phyloP scores from a whole-genome alignment of 768 basidiomycete species.

The Tricholoma bakamatsutake region DNA sequence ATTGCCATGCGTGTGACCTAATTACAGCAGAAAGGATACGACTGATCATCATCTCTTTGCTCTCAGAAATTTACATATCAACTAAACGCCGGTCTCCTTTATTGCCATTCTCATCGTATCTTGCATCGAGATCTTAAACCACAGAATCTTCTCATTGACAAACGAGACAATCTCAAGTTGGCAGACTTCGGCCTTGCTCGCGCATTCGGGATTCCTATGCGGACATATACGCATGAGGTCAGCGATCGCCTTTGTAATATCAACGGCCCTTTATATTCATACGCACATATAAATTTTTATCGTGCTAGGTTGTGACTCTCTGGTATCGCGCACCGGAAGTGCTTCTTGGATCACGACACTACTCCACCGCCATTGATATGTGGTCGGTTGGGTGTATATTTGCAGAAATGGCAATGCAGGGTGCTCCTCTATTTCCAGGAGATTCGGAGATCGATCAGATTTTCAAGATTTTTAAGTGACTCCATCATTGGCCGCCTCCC shows the following conservation, averaged over 20 bases:
- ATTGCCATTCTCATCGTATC: slow-evolving; percentile 93
- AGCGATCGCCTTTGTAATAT: slow-evolving; percentile 13
- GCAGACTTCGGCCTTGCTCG: slow-evolving; percentile 95
- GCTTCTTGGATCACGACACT: slow-evolving; percentile 90
- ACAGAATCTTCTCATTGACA: slow-evolving; percentile 92
- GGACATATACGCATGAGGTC: slow-evolving; percentile 99
- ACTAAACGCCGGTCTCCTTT: slow-evolving; percentile 83
- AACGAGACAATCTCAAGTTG: slow-evolving; percentile 85
- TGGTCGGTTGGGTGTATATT: slow-evolving; percentile 99
- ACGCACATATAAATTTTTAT: neutral
- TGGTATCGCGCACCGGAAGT: slow-evolving; percentile 99
- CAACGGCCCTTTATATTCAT: neutral
- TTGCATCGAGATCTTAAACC: slow-evolving; percentile 97
- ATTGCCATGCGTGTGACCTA: neutral
- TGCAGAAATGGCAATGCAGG: slow-evolving; percentile 96
- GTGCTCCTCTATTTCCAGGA: slow-evolving; percentile 89
- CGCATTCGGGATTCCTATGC: slow-evolving; percentile 96
- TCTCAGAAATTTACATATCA: slow-evolving; percentile 93
- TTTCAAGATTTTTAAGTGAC: slow-evolving; percentile 95
- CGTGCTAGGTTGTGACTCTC: slow-evolving; percentile 85
- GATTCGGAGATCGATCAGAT: slow-evolving; percentile 99
- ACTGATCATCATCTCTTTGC: neutral
- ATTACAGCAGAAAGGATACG: too few relatives aligned
- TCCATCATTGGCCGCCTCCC: neutral
- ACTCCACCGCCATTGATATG: slow-evolving; percentile 98